Evolutionary conservation across 257 asterid species (phyloP).

Genomic region (Mentha longifolia): DNA sequence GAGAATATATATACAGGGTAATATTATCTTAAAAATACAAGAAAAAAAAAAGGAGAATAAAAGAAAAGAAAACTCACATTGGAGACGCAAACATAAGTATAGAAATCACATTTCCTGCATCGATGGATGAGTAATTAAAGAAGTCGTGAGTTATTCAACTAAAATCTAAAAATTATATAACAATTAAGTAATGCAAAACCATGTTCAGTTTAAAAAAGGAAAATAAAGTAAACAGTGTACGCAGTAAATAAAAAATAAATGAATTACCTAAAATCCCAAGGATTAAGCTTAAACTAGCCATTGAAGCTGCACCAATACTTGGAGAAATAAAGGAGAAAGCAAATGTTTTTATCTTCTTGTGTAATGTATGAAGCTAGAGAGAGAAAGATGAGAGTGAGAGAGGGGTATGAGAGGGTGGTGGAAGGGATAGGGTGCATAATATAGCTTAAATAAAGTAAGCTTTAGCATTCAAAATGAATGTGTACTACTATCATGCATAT

Average conservation of each 20-base stretch:
- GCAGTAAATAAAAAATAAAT: background rate
- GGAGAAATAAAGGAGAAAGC: background rate
- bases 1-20: background rate
- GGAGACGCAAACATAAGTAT: conserved; percentile 60
- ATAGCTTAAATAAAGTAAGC: conserved; percentile 6
- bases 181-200: background rate
- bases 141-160: background rate
- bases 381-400: background rate
- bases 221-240: background rate
- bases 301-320: too few species aligned
- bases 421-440: background rate
- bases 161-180: background rate
- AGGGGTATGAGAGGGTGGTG: background rate
- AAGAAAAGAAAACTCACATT: conserved; percentile 42
- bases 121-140: background rate
- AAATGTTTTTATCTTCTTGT: background rate
- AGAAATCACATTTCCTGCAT: conserved; percentile 58
- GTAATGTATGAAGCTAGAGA: background rate
- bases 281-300: conserved; percentile 50
- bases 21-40: background rate
- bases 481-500: background rate
- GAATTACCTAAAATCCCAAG: conserved; percentile 53
- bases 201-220: background rate
- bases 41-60: background rate
- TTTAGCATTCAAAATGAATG: conserved; percentile 8